These are phyloP conservation scores for Penicillium hordei DNA, from an alignment of 2,329 filamentous ascomycete species.

Conservation along the genomic window DNA sequence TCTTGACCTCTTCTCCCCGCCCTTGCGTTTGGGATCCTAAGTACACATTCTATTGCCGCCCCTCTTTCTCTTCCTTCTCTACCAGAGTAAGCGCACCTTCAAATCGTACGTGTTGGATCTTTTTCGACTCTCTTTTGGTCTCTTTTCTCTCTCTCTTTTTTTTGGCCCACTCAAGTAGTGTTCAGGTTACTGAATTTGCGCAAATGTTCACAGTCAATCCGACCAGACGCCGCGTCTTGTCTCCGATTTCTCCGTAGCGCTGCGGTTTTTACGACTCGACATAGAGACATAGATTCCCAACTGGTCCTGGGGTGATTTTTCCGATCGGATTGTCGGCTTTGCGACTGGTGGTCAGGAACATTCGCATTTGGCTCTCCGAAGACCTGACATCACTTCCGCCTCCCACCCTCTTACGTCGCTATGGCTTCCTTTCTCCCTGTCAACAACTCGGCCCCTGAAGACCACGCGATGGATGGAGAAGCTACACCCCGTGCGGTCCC, in stretches of 20 bases:
- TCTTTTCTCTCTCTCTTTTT: neutral
- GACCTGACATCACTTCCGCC: conserved; percentile 30
- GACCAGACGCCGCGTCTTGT: conserved; percentile 15
- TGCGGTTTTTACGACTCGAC: conserved; percentile 15
- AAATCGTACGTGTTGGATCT: conserved; percentile 11
- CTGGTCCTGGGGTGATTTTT: conserved; percentile 16
- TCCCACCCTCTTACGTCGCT: conserved; percentile 25
- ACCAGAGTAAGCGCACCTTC: conserved; percentile 6
- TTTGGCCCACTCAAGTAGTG: conserved; percentile 6
- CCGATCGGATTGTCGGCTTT: conserved; percentile 23
- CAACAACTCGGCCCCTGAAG: conserved; percentile 55
- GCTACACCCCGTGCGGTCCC: conserved; percentile 53
- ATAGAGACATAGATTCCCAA: conserved; percentile 14
- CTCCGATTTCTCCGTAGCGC: conserved; percentile 19
- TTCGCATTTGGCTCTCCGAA: conserved; percentile 20
- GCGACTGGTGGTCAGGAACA: conserved; percentile 21
- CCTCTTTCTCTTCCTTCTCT: conserved; percentile 5
- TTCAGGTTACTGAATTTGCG: conserved; percentile 13
- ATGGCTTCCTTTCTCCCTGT: conserved; percentile 63
- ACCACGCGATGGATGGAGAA: conserved; percentile 51
- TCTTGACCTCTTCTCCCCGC: conserved; percentile 11
- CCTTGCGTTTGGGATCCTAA: conserved; percentile 17
- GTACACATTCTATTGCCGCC: conserved; percentile 12
- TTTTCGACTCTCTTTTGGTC: neutral
- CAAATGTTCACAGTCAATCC: conserved; percentile 25